Base-by-base conservation (phyloP, 768 basidiomycete genomes). In the Lactarius sp. region DNA sequence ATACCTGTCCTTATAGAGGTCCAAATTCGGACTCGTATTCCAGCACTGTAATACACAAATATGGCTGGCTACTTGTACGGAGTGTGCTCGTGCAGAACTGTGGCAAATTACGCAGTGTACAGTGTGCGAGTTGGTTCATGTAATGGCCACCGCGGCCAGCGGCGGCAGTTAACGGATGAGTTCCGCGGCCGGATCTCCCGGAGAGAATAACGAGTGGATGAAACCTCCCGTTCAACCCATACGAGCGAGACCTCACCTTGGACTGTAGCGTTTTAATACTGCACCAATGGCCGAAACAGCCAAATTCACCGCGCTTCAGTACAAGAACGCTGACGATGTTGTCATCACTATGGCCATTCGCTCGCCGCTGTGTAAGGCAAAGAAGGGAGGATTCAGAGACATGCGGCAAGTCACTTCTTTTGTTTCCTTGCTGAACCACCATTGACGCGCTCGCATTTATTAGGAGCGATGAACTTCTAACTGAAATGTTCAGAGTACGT, bases 341-440 rank as follows among this genome's bases (percentile, higher is more conserved):
- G 91, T 92, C 71, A 83, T 92, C 64, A 91, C 90, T 2, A 81
- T 90, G 78, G 88, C 90, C 62, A 84, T 87, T 68, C 84, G 89
- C 37, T 88, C 87, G 4, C 87, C 89, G 1, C 73, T 90, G 58
- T 87, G 86, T 64, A 90, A 87, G 67, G 84, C 90, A 4, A 87
- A 80, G 72, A 90, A 87, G 69, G 91, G 91, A 34, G 88, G 83
- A 6, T 75, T 83, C 75, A 88, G 83, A 74, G 90, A 92, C 71
- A 84, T 83, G 3, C 81, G 77, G 87, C 81, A 69, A 70, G 81
- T 69, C 12, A 49, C 72, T 36, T 70, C 71, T 20, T 54, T 34
- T 18, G 16, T 41, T 51, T 56, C 31, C 34, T 34, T 6, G 4
- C 41, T 13, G 27, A 37, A 20, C n/a, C 33, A 2, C 2, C 22